Evolutionary conservation across 2,329 filamentous ascomycete genomes (phyloP), one percentile per base, ranked within the genome.

Genomic region (Colletotrichum ledebouriae): DNA sequence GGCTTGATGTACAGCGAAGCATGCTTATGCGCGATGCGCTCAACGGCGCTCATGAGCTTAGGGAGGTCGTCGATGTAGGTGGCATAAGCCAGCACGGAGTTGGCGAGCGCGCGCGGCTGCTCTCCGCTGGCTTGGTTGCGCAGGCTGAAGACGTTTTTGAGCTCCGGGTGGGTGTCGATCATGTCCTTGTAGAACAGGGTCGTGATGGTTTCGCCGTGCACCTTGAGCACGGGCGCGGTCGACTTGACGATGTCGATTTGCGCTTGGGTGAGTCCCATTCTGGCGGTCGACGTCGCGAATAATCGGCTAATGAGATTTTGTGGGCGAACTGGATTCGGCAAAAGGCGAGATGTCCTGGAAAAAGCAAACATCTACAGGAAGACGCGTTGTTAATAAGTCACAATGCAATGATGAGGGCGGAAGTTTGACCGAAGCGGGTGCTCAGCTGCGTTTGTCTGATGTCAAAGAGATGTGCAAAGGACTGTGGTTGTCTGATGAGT

Each of bases 11-110:
- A 88, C n/a, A 94, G 84, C 1, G 88, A 91, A 25, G 85, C 90
- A 75, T 94, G 92, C 80, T 94, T 94, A 74, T 94, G 88, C 65
- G 89, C 90, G 71, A 95, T 94, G 73, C 90, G 86, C 77, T 93
- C 89, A 13, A 88, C 82, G 39, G 80, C 81, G 37, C 86, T 83
- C 12, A 77, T 77, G 4, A 94, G 83, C 20, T 82, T 86, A 53
- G 84, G 85, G 0, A 93, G 84, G 75, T 93, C 85, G 77, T 93
- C 90, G 74, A 94, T 91, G 78, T 93, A 85, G 39, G 84, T 81
- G 56, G 92, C 92, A 74, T 94, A 94, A 61, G 90, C 90, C 72
- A 91, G 87, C 6, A 95, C 86, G 1, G 92, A 84, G 46, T 82
- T 84, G 11, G 92, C 91, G 6, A 94, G 86, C 2, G 92, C 91